Base-by-base conservation (phyloP, 202 grass and related monocot species). In the Dendrocalamus latiflorus region DNA sequence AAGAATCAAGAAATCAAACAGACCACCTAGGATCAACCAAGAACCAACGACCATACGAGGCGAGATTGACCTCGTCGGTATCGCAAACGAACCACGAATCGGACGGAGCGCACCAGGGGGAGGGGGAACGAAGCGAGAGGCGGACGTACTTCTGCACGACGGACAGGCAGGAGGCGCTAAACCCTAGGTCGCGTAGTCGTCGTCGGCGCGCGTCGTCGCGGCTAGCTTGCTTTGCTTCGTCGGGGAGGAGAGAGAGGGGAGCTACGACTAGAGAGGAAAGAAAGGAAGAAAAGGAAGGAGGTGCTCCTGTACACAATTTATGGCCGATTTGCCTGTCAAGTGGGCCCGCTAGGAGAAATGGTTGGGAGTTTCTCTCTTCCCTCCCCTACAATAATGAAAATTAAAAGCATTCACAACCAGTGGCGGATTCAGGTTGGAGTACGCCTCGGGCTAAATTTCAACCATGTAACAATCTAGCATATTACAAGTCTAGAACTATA, bases 191-290 rank as follows among this genome's bases (percentile, higher is more conserved):
- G 18, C 25, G 16, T n/a, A 49, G 8, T 5, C 30, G 80, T 33
- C 9, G 9, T 9, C 25, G 50, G 57, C 63, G 47, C 47, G 15
- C 47, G 50, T 42, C 30, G 75, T 13, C 77, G 70, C 18, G 34
- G 22, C n/a, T 70, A 21, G 71, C 62, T 57, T n/a, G 70, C 21
- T 70, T 44, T 17, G 74, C 74, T 81, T 81, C 82, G 76, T 86
- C 75, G 68, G 64, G 33, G 33, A 33, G 3, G 33, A 33, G 30
- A 0, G 33, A 33, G 33, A 33, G 33, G 33, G 33, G 4, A 28
- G 33, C 63, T 37, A 3, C 33, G 0, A 33, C 3, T 33, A 33
- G 33, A 33, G 4, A 33, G 33, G 33, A 0, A 33, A 33, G 4
- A 33, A 33, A 33, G 33, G 33, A 33, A 33, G 33, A 33, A 4